Base-by-base conservation (phyloP, 441 rosid genomes). In the Croton setiger region DNA sequence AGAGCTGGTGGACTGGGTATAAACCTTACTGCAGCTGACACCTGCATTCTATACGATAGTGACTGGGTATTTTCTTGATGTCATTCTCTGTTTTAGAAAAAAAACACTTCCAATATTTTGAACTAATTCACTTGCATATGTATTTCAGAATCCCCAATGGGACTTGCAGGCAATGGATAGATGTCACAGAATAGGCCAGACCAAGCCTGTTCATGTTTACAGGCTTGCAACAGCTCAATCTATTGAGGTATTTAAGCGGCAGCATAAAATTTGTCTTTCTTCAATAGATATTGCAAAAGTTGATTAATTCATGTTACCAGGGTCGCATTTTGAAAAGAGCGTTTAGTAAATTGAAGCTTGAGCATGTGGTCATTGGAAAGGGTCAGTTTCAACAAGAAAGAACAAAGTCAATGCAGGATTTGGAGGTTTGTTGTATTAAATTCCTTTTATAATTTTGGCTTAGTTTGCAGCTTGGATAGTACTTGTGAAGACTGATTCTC, bases 111-210 rank as follows among this genome's bases (percentile, higher is more conserved):
- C 18, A 51, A 51, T 54, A 52, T 55, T 62, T 44, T 69, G 31
- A 53, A 54, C 21, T 39, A 49, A 66, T 52, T 70, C 62, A 64
- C 57, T 76, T 76, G 41, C 66, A 17, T 73, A 20, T 75, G 63
- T 58, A 20, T 68, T 67, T 31, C 83, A 96, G 99, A 96, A 96
- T 69, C 99, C 99, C 51, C 98, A 96, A 83, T 88, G 91, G 94
- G 99, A 92, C 81, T 82, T 93, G 73, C 98, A 96, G 84, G 99
- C 99, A 72, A 96, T 96, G 99, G 99, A 96, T 77, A 83, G 98
- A 80, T 96, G 99, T 83, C 99, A 96, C 67, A 87, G 99, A 78
- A 93, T 96, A 52, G 98, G 99, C 37, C 98, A 95, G 82, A 95
- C 97, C 20, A 95, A 95, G 78, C 97, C 99, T 60, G 99, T 95